Base-by-base conservation (phyloP, 2,329 filamentous ascomycete species). In the Anthostomella pinea region DNA sequence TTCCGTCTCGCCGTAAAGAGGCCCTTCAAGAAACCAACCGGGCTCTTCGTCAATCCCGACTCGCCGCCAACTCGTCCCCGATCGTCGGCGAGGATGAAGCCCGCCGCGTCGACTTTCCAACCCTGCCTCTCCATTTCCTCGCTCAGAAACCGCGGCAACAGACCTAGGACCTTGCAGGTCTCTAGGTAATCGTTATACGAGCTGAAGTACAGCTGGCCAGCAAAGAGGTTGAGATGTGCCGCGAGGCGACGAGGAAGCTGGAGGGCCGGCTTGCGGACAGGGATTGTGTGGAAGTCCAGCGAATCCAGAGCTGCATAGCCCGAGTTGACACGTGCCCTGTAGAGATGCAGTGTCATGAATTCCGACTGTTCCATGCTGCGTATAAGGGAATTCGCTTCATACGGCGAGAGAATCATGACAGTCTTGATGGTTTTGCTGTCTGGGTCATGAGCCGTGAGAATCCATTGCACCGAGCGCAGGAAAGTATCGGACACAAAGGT, bases 151-250 rank as follows among this genome's bases (percentile, higher is more conserved):
- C 3, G 42, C 35, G 13, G n/a, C n/a, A n/a, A n/a, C n/a, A 45
- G 39, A 10, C 42, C 42, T 14, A 45, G 16, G 5, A 34, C 30
- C 6, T 20, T 19, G n/a, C 42, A 45, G 6, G 34, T 26, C 8
- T 37, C 32, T 3, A 36, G 24, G 20, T 45, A 45, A 8, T 39
- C 39, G 8, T 7, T 25, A 19, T 36, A 39, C 5, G 13, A 17
- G n/a, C 24, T 5, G n/a, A 45, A 36, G 14, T 45, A 45, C 13
- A 45, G 35, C 26, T 42, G 39, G 3, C 42, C 42, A 8, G 39
- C 28, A 14, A 45, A 45, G 21, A 42, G 35, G 6, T 39, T 42
- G 3, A 45, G 5, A 28, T 33, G n/a, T 8, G 31, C 17, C 9
- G 16, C 17, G 6, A 39, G 36, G 6, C 9, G 3, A 5, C 26